Evolutionary conservation across 179 eudicot species (phyloP).

Genomic region (Patellifolia procumbens): DNA sequence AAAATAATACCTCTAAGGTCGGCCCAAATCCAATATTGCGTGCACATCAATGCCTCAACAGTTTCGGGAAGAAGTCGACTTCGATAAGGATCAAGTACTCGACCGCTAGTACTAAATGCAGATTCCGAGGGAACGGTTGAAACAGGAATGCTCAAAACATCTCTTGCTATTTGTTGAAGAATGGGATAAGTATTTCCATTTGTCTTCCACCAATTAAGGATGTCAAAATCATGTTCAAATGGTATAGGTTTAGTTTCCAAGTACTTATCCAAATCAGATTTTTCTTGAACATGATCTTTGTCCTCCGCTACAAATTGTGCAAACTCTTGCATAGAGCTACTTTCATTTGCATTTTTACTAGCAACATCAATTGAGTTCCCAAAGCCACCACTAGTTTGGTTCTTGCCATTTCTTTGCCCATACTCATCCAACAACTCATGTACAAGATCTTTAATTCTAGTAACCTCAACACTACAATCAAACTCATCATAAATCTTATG

Average conservation of each 20-base stretch:
- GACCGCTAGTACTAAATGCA: no score
- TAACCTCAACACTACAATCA: neutral
- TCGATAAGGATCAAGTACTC: no score
- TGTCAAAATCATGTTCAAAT: neutral
- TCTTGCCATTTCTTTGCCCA: neutral
- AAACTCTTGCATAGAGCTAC: neutral
- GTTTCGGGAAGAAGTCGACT: no score
- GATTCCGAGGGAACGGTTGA: no score
- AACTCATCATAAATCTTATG: neutral
- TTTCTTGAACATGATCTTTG: neutral
- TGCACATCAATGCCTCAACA: no score
- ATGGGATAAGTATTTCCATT: no score
- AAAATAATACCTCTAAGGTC: no score
- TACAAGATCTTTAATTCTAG: neutral
- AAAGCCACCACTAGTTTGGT: neutral
- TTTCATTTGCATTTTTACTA: no score
- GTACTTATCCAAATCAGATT: neutral
- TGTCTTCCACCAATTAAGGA: no score
- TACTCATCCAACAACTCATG: neutral
- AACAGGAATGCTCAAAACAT: neutral
- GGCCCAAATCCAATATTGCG: no score
- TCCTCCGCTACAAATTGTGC: neutral
- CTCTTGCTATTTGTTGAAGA: constrained; percentile 13
- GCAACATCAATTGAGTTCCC: neutral
- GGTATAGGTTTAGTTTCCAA: neutral